These are phyloP conservation scores for Halophytophthora batemanensis DNA, from an alignment of 352 stramenopile genomes.

Conservation along the genomic window DNA sequence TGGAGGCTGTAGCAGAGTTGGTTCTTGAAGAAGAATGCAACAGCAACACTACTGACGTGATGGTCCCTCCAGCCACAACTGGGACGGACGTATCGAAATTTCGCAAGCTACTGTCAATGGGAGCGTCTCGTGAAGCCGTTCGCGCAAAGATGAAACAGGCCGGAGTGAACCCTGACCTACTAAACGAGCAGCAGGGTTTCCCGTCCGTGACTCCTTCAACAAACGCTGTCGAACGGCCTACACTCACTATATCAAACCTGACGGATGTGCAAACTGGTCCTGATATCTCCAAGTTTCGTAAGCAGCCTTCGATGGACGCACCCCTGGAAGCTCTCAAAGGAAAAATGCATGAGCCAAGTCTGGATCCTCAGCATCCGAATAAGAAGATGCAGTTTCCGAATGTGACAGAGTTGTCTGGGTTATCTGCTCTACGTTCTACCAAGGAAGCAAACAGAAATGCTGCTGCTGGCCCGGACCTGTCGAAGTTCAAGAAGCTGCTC, in stretches of 20 bases:
- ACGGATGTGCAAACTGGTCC: constrained; percentile 2
- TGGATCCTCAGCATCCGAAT: constrained; percentile 52
- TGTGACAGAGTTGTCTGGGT: constrained; percentile 29
- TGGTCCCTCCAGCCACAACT: constrained; percentile 7
- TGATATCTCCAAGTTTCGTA: constrained; percentile 85
- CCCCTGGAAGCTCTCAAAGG: constrained; percentile 63
- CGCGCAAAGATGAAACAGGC: constrained; percentile 77
- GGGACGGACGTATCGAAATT: constrained; percentile 72
- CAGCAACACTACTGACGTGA: neutral
- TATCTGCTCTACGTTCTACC: constrained; percentile 5
- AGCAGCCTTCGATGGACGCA: constrained; percentile 82
- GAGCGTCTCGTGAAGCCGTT: constrained; percentile 75
- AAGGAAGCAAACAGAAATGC: neutral
- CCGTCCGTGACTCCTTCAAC: constrained; percentile 18
- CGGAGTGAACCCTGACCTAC: constrained; percentile 54
- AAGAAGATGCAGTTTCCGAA: constrained; percentile 14
- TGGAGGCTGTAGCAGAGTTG: constrained; percentile 13
- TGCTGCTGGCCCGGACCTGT: constrained; percentile 17
- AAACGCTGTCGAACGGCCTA: neutral
- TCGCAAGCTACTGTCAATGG: constrained; percentile 91
- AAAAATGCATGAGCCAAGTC: constrained; percentile 65
- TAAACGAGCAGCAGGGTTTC: constrained; percentile 51
- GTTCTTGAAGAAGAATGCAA: constrained; percentile 9
- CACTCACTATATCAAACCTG: neutral
- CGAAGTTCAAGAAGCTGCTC: constrained; percentile 65